phyloP scores from a whole-genome alignment of 139 green algal genomes.

The Chlorella sp. region DNA sequence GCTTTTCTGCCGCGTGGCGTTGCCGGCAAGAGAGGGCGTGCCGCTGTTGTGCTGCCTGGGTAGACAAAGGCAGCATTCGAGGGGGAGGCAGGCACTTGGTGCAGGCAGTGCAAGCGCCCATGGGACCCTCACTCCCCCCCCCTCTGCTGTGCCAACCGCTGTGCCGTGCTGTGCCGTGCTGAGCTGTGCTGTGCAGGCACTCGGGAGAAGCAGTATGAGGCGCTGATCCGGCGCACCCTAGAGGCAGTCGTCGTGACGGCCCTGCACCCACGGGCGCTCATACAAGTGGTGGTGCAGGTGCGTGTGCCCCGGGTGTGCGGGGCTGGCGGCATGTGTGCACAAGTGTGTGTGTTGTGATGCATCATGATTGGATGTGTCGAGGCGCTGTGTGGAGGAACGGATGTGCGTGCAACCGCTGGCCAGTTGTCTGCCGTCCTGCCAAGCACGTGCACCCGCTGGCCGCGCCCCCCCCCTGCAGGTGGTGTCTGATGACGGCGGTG shows the following conservation, averaged over 20 bases:
- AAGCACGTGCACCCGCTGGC: not conserved
- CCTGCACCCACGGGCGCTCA: constrained; percentile 59
- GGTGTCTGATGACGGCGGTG: constrained; percentile 64
- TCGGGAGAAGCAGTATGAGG: constrained; percentile 54
- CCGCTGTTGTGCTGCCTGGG: too few relatives aligned
- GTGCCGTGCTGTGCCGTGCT: not conserved
- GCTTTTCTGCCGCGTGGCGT: too few relatives aligned
- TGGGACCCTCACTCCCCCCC: too few relatives aligned
- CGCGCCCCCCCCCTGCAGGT: constrained; percentile 55
- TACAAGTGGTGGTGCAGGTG: constrained; percentile 72
- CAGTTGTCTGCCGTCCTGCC: not conserved
- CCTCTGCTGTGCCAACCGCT: too few relatives aligned
- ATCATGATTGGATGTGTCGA: not conserved
- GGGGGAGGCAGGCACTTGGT: not conserved
- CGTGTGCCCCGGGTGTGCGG: too few relatives aligned
- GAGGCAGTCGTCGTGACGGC: constrained; percentile 55
- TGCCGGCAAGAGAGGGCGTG: not conserved
- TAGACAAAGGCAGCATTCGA: not conserved
- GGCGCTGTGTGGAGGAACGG: not conserved
- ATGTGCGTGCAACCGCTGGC: not conserved
- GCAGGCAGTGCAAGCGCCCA: not conserved
- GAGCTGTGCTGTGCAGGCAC: constrained; percentile 26
- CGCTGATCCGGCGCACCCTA: constrained; percentile 55
- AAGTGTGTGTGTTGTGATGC: too few relatives aligned
- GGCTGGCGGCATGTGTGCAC: not conserved